Base-by-base conservation (phyloP, 2,329 filamentous ascomycete genomes). In the Scorias spongiosa region DNA sequence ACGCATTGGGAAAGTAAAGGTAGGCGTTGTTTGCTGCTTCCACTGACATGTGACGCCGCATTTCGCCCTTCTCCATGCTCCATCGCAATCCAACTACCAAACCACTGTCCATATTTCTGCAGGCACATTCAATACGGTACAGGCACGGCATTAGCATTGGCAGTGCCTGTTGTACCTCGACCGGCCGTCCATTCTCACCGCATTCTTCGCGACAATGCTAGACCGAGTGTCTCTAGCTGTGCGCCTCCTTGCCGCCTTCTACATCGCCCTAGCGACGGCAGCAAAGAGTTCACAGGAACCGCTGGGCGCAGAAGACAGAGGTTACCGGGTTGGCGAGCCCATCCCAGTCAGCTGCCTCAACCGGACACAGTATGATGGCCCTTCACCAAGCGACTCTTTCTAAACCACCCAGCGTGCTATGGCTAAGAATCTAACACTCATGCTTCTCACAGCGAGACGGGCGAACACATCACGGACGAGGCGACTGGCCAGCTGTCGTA, bases 401-500 rank as follows among this genome's bases (percentile, higher is more conserved):
- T 7, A 42, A 45, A n/a, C 38, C 15, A 10, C 20, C 4, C 7
- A 26, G 20, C 20, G 20, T 7, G 7, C 20, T 26, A 4, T 4
- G 20, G n/a, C 41, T 42, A 14, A n/a, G n/a, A 29, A 37, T 17
- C 32, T 26, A 26, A 26, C 20, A 26, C 20, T 26, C 20, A 26
- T 26, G 20, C 20, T 26, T 7, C 18, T 12, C 18, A 39, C 59
- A 91, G 84, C 56, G 84, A 93, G 55, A 91, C 84, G 8, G 86
- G 86, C 61, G 86, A 93, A 64, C 86, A 93, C 63, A 80, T 95
- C 57, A 81, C 85, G 58, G 79, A 93, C 60, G 71, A 74, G 30
- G 72, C 80, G 50, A 18, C 38, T 5, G 81, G 91, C 57, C 81
- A 93, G 62, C 77, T 95, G 45, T 75, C 93, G 72, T 96, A 91